Evolutionary conservation across 305 asterid genomes (phyloP).

Genomic region (Fraxinus baroniana): DNA sequence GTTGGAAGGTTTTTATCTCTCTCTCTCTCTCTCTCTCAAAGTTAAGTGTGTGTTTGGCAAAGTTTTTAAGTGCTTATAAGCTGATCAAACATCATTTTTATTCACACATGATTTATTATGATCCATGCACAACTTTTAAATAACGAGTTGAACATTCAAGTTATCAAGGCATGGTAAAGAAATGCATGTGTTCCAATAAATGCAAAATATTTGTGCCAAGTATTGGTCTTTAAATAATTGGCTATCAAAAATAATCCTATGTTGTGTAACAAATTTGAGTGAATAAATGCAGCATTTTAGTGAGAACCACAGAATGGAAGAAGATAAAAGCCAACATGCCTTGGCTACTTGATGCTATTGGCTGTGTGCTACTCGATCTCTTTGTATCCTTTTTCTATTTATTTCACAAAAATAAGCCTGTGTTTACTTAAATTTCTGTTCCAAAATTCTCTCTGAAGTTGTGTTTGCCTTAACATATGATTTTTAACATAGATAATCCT

Average conservation of each 20-base stretch:
- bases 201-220: neutral
- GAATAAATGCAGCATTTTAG: constrained; percentile 38
- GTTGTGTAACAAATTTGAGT: neutral
- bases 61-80: no score
- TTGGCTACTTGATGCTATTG: constrained; percentile 51
- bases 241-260: neutral
- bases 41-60: no score
- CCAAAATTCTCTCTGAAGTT: neutral
- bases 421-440: neutral
- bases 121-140: no score
- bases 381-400: constrained; percentile 38
- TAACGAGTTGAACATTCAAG: no score
- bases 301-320: constrained; percentile 39
- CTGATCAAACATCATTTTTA: no score
- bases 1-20: constrained; percentile 39
- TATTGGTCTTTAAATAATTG: neutral
- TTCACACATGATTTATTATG: no score
- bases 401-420: neutral
- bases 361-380: constrained; percentile 44
- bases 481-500: constrained; percentile 34
- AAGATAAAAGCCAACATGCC: constrained; percentile 43
- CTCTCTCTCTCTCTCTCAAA: neutral
- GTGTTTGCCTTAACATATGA: constrained; percentile 9
- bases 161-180: neutral
- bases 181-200: no score